These are phyloP conservation scores for Pseudogymnoascus sp. DNA, from an alignment of 2,329 filamentous ascomycete genomes.

Conservation along the genomic window DNA sequence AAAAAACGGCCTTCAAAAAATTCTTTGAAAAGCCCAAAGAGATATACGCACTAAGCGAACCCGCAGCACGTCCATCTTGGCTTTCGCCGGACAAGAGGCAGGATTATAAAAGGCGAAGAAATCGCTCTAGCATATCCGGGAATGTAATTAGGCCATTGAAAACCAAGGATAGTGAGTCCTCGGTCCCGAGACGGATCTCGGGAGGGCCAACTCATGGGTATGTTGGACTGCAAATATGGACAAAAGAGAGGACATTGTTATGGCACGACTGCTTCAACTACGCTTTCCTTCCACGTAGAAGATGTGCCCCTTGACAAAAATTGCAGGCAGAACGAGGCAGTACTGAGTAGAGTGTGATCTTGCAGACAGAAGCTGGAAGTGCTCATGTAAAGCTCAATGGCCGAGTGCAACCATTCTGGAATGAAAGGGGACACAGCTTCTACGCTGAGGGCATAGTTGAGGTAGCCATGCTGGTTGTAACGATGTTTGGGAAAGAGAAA, in stretches of 20 bases:
- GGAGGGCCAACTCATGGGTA: slow-evolving; percentile 9
- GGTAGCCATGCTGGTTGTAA: neutral
- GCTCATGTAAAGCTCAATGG: neutral
- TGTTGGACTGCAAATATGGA: slow-evolving; percentile 5
- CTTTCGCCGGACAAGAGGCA: slow-evolving; percentile 4
- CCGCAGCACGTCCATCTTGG: slow-evolving; percentile 6
- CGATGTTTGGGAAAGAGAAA: slow-evolving; percentile 5
- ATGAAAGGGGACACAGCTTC: neutral
- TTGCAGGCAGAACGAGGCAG: neutral
- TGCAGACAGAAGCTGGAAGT: neutral
- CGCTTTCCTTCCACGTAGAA: neutral
- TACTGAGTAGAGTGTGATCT: neutral
- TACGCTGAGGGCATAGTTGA: neutral
- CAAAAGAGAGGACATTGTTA: neutral
- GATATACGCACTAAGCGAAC: slow-evolving; percentile 11
- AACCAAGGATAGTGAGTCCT: slow-evolving; percentile 10
- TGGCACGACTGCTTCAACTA: neutral
- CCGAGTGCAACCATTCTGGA: neutral
- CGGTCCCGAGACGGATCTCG: neutral
- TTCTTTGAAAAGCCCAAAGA: neutral
- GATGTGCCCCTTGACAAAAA: neutral
- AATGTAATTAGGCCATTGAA: slow-evolving; percentile 10
- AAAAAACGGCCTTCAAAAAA: neutral
- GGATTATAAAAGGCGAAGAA: slow-evolving; percentile 9
- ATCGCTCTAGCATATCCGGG: slow-evolving; percentile 10